phyloP scores from a whole-genome alignment of 176 grass and related monocot species.

The Coix lacrymajobi region DNA sequence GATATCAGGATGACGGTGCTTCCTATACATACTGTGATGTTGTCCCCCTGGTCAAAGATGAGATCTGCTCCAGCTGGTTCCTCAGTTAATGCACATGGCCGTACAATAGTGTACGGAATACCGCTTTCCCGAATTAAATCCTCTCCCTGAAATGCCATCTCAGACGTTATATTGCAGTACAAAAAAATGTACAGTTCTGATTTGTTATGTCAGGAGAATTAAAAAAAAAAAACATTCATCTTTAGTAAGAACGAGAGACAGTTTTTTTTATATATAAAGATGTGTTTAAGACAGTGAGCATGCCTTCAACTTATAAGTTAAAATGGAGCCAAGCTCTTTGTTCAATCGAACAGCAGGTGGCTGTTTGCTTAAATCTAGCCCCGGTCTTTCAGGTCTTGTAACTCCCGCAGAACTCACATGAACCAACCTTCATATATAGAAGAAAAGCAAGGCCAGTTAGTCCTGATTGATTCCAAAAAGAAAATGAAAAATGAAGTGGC shows the following conservation, averaged over 20 bases:
- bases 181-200: slow-evolving; percentile 5
- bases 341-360: slow-evolving; percentile 94
- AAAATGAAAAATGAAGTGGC: not conserved
- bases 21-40: slow-evolving; percentile 67
- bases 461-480: not conserved
- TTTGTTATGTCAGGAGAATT: not conserved
- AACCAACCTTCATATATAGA: slow-evolving; percentile 57
- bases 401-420: slow-evolving; percentile 97
- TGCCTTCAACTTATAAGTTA: slow-evolving; percentile 95
- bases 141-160: slow-evolving; percentile 59
- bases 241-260: not conserved
- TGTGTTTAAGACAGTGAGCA: not conserved
- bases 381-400: slow-evolving; percentile 89
- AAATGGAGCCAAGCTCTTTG: slow-evolving; percentile 90
- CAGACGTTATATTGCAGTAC: slow-evolving; percentile 12
- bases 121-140: slow-evolving; percentile 91
- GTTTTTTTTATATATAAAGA: not conserved
- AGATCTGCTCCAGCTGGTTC: slow-evolving; percentile 95
- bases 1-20: slow-evolving; percentile 4
- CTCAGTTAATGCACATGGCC: slow-evolving; percentile 89
- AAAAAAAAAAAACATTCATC: not conserved
- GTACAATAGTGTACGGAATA: slow-evolving; percentile 69
- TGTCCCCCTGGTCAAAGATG: slow-evolving; percentile 97
- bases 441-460: not conserved
- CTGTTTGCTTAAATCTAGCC: slow-evolving; percentile 94